phyloP scores from a whole-genome alignment of 2,329 filamentous ascomycete species.

The Verruconis gallopava region DNA sequence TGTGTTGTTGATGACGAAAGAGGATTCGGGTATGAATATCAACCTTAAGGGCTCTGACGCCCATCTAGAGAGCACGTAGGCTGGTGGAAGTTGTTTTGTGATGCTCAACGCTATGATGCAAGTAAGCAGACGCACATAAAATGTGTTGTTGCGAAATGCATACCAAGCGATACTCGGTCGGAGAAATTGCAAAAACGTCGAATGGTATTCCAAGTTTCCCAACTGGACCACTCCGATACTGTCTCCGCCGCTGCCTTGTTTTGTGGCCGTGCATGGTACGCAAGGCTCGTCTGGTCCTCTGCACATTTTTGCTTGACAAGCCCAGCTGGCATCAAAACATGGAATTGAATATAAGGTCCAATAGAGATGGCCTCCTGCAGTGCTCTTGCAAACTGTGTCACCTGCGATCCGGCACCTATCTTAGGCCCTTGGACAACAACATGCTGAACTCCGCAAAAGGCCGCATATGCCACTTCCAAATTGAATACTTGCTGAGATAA shows the following conservation, averaged over 20 bases:
- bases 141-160: constrained; percentile 1
- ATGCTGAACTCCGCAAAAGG: constrained; percentile 81
- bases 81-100: constrained; percentile 44
- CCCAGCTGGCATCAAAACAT: constrained; percentile 75
- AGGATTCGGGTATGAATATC: constrained; percentile 38
- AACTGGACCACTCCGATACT: constrained; percentile 49
- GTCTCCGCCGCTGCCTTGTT: constrained; percentile 16
- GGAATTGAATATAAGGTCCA: constrained; percentile 63
- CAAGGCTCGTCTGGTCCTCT: constrained; percentile 8
- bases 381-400: constrained; percentile 67
- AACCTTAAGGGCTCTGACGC: constrained; percentile 49
- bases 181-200: constrained; percentile 78
- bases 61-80: constrained; percentile 46
- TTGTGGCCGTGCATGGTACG: constrained; percentile 7
- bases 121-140: constrained; percentile 1
- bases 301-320: constrained; percentile 17
- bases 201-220: constrained; percentile 91
- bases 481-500: constrained; percentile 83
- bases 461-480: constrained; percentile 85
- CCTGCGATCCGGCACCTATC: constrained; percentile 35
- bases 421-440: constrained; percentile 71
- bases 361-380: constrained; percentile 67
- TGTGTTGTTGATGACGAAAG: constrained; percentile 45
- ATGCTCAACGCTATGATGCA: constrained; percentile 38
- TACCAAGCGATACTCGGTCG: constrained; percentile 56